A percentile compares a stretch with the other conserved stretches of the same genome.
phyloP scores from a whole-genome alignment of 257 asterid species.

The Petrea volubilis region DNA sequence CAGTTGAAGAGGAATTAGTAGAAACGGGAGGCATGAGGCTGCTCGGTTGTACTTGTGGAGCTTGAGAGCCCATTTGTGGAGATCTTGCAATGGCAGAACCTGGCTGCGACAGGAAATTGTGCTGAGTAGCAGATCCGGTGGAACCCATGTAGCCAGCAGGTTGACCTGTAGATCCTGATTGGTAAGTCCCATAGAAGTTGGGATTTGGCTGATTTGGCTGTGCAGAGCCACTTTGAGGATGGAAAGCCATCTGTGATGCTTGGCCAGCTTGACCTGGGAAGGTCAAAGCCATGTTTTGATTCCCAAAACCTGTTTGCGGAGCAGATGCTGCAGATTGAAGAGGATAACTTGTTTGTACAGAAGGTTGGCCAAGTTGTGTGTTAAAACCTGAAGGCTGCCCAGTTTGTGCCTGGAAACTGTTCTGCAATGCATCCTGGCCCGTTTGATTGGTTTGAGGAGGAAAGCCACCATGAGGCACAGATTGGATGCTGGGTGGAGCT shows the following conservation, averaged over 20 bases:
- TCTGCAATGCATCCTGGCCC: conserved; percentile 37
- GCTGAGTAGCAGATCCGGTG: conserved; percentile 40
- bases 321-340: conserved; percentile 37
- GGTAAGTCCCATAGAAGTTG: conserved; percentile 55
- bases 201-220: conserved; percentile 48
- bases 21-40: conserved; percentile 31
- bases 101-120: conserved; percentile 44
- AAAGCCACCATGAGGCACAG: conserved; percentile 36
- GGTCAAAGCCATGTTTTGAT: conserved; percentile 40
- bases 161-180: conserved; percentile 38
- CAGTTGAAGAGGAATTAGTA: conserved; percentile 40
- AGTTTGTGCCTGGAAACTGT: conserved; percentile 39
- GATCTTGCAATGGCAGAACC: conserved; percentile 40
- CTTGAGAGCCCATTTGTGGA: conserved; percentile 47
- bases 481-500: conserved; percentile 38
- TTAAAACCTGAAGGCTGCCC: conserved; percentile 46
- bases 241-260: conserved; percentile 47
- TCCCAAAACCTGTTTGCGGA: conserved; percentile 33
- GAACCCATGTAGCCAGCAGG: conserved; percentile 44
- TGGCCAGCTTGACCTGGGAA: conserved; percentile 47
- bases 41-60: conserved; percentile 43
- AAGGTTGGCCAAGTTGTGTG: conserved; percentile 55
- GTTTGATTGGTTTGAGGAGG: conserved; percentile 45
- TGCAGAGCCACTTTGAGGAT: conserved; percentile 46
- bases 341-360: conserved; percentile 40